Evolutionary conservation across 805 yeast species (phyloP), one percentile per base, ranked within the genome.

Genomic region (Hanseniaspora nectarophila): DNA sequence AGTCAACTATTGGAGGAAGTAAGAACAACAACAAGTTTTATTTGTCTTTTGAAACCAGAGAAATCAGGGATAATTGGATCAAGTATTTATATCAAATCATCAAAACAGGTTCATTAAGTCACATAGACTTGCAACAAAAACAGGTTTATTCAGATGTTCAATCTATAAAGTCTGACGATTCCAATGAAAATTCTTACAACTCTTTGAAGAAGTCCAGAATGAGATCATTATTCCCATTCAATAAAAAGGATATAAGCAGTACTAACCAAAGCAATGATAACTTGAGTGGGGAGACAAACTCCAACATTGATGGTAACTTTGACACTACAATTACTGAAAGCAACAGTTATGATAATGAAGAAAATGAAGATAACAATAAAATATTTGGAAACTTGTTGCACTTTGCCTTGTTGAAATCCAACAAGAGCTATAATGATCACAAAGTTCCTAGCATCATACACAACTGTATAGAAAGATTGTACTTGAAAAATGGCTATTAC

Each of bases 41-140:
- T 2, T 95, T 88, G 62, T 78, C 82, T 8, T 82, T 82, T 43
- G 74, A 71, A 26, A 95, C 87, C 60, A 73, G 90, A 53, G 89
- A 82, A 59, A 68, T 68, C 9, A 85, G 94, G 92, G 76, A 84
- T 8, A 72, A 75, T 16, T 43, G 54, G 48, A 35, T 51, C n/a
- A 38, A 43, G 26, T 13, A 15, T 9, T 6, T 43, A 2, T 51
- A 32, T 13, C 45, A 38, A 32, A 51, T 51, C 6, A 18, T 51
- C 24, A 31, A 45, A n/a, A 32, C 52, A 13, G 45, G 29, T 12
- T 33, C 43, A 2, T 37, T 51, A 32, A 43, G 12, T 15, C 12
- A 33, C 12, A 32, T 28, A 21, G 34, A 34, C 44, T 37, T 21
- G 50, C 43, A 35, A 37, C 57, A 12, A 28, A 39, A 15, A 7